A percentile compares a stretch with the other conserved stretches of the same genome.
Evolutionary conservation across 345 rosid species (phyloP).

Genomic region (Acer yangbiense): DNA sequence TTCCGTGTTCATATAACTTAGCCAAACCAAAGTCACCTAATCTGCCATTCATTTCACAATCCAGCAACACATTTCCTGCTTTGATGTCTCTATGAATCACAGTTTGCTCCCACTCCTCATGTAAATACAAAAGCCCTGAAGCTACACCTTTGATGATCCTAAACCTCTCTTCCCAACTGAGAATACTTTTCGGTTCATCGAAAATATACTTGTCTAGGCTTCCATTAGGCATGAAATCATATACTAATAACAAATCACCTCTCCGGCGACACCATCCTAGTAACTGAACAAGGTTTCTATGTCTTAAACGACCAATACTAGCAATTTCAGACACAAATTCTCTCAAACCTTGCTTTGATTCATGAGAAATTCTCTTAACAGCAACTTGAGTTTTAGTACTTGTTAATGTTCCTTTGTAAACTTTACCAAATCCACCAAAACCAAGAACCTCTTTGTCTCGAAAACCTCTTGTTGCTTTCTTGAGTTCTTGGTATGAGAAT

Average conservation of each 20-base stretch:
- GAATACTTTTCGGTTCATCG: conserved; percentile 53
- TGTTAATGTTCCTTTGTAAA: conserved; percentile 73
- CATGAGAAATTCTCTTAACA: conserved; percentile 73
- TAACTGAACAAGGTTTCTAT: conserved; percentile 83
- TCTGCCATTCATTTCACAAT: conserved; percentile 72
- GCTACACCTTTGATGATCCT: conserved; percentile 80
- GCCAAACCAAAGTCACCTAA: conserved; percentile 94
- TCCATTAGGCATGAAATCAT: conserved; percentile 88
- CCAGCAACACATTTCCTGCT: conserved; percentile 82
- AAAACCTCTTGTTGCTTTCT: conserved; percentile 77
- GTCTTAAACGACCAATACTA: conserved; percentile 84
- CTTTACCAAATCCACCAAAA: conserved; percentile 85
- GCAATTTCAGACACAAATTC: conserved; percentile 87
- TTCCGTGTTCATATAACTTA: conserved; percentile 74
- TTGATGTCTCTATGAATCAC: conserved; percentile 93
- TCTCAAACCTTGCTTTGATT: conserved; percentile 78
- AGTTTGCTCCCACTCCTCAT: conserved; percentile 92
- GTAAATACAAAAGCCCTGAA: conserved; percentile 78
- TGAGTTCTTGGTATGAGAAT: conserved; percentile 69
- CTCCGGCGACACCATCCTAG: conserved; percentile 76
- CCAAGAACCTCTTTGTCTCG: conserved; percentile 81
- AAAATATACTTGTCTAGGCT: conserved; percentile 87
- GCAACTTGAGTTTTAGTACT: conserved; percentile 58
- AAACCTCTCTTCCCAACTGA: conserved; percentile 80
- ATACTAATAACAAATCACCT: conserved; percentile 70